Evolutionary conservation across 2,329 filamentous ascomycete species (phyloP), one percentile per base, ranked within the genome.

Genomic region (Endoconidiophora polonica): DNA sequence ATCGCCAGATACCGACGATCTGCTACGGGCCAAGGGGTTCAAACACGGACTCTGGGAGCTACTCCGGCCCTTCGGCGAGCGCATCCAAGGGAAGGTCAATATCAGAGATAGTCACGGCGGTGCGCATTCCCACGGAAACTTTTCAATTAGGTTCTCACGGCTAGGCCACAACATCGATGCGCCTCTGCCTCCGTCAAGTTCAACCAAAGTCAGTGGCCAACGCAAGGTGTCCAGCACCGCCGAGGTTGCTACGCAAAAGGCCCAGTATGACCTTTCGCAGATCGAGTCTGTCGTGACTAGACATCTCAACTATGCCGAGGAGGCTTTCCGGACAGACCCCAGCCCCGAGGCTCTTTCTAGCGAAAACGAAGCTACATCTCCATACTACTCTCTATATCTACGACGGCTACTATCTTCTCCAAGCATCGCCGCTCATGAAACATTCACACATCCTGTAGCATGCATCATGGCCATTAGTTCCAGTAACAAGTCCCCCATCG

Each of bases 391-490:
- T 36, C 66, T 94, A 5, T 96, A 94, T 61, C 66, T 98, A 44
- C 78, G 86, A 26, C 79, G 88, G 46, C 63, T 98, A 38, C 68
- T 98, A 6, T 94, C 87, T 1, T 81, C 83, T 12, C 68, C 90
- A 39, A 77, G 85, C 1, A 67, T 93, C 42, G 77, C 81, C 3
- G 79, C 87, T 0, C 87, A 95, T 58, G 91, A 98, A 66, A 91
- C 91, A 0, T 94, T 96, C 64, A 77, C 83, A 4, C 91, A 98
- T 62, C 91, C 93, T 0, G 90, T 96, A 20, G 88, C 90, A 4
- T 90, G 87, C 59, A 79, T 98, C 39, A 90, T 96, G 62, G 87
- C 87, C 23, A 94, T 96, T 59, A 96, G 87, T 62, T 96, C 91
- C 7, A 77, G 83, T 52, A 94, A 87, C 57, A 69, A 77, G 26